phyloP scores from a whole-genome alignment of 305 asterid species.

The Stenogyne calaminthoides region DNA sequence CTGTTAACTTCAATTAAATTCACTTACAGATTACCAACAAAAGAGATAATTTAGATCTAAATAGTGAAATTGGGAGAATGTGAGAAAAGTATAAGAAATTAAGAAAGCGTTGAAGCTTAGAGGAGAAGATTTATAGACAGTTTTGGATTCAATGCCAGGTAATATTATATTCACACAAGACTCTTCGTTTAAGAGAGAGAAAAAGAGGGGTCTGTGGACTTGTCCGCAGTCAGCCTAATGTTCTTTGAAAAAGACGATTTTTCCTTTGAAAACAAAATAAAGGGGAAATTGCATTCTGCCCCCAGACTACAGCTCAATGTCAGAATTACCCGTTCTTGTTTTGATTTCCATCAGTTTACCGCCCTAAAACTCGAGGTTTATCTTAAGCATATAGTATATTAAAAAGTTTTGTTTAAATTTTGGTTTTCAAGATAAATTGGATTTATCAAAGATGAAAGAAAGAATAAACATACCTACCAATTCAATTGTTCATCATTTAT shows the following conservation, averaged over 20 bases:
- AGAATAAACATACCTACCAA: too few relatives aligned
- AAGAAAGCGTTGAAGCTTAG: conserved; percentile 28
- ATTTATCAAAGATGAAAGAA: too few relatives aligned
- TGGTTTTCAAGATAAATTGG: not conserved
- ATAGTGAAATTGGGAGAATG: conserved; percentile 7
- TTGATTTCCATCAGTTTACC: not conserved
- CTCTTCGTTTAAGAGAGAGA: not conserved
- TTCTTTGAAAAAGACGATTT: conserved; percentile 27
- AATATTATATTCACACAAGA: not conserved
- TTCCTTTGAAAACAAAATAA: conserved; percentile 9
- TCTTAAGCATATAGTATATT: not conserved
- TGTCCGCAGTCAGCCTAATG: conserved; percentile 33
- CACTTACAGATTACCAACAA: conserved; percentile 7
- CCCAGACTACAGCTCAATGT: not conserved
- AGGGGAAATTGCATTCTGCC: not conserved
- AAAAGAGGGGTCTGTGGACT: conserved; percentile 27
- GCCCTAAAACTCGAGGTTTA: not conserved
- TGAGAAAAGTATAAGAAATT: conserved; percentile 12
- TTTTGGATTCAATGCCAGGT: conserved; percentile 23
- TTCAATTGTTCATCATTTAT: too few relatives aligned
- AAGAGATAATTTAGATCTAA: conserved; percentile 33
- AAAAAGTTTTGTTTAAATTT: not conserved
- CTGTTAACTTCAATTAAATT: conserved; percentile 13
- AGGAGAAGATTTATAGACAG: conserved; percentile 36
- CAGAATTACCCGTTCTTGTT: not conserved